phyloP scores from a whole-genome alignment of 1,139 yeast species.

The Suhomyces maxii region DNA sequence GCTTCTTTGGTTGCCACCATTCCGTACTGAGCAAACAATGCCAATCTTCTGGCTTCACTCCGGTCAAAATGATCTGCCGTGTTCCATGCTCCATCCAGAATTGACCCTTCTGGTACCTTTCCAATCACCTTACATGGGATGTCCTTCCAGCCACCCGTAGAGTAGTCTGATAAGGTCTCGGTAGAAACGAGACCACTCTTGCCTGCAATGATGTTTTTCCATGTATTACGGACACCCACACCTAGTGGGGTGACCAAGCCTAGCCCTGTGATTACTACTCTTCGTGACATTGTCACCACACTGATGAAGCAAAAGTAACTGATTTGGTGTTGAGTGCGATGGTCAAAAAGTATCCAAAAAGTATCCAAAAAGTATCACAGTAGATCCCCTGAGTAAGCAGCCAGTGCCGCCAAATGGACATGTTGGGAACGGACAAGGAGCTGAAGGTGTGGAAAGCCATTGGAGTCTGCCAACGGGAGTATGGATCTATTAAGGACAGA shows the following conservation, averaged over 20 bases:
- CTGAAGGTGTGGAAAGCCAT: no score
- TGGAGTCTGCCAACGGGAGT: no score
- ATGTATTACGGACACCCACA: slow-evolving; percentile 54
- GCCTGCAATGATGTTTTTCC: slow-evolving; percentile 53
- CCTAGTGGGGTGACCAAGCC: slow-evolving; percentile 90
- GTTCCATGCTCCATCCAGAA: slow-evolving; percentile 53
- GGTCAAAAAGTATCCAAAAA: not conserved
- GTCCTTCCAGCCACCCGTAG: slow-evolving; percentile 44
- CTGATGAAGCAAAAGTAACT: not conserved
- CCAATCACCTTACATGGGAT: slow-evolving; percentile 82
- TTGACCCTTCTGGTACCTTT: slow-evolving; percentile 58
- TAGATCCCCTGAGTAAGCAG: no score
- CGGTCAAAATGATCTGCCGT: slow-evolving; percentile 43
- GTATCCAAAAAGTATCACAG: no score
- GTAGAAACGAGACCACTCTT: slow-evolving; percentile 62
- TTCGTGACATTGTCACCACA: slow-evolving; percentile 10
- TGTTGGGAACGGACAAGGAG: no score
- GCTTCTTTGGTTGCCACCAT: slow-evolving; percentile 80
- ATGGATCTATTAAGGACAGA: no score
- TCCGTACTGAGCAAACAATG: slow-evolving; percentile 78
- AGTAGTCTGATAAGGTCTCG: slow-evolving; percentile 45
- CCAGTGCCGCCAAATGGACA: no score
- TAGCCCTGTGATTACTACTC: slow-evolving; percentile 91
- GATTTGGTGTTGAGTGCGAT: not conserved
- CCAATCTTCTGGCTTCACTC: slow-evolving; percentile 58